Evolutionary conservation across 441 rosid species (phyloP).

Genomic region (Erodium texanum): DNA sequence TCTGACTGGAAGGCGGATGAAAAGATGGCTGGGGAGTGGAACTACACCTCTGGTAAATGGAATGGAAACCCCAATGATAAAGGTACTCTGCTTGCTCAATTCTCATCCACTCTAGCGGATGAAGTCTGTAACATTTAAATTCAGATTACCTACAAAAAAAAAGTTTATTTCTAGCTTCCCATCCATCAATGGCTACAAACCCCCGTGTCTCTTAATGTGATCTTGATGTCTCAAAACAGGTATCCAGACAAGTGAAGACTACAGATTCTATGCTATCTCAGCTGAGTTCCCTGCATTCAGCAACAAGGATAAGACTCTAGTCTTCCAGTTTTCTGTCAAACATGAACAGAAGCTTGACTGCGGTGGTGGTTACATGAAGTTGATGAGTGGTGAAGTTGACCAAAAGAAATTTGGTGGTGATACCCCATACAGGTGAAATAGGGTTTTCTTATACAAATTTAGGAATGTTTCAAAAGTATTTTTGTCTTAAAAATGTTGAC

Average conservation of each 20-base stretch:
- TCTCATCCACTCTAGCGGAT: too few relatives aligned
- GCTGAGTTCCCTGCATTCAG: conserved; percentile 83
- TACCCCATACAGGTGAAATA: conserved; percentile 64
- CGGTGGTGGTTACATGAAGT: conserved; percentile 98
- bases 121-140: too few relatives aligned
- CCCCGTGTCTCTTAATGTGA: too few relatives aligned
- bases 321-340: conserved; percentile 84
- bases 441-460: not conserved
- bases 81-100: conserved; percentile 48
- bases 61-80: conserved; percentile 52
- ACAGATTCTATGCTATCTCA: conserved; percentile 87
- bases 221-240: too few relatives aligned
- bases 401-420: conserved; percentile 91
- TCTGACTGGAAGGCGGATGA: too few relatives aligned
- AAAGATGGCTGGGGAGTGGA: too few relatives aligned
- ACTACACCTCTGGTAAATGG: too few relatives aligned
- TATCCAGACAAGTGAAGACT: conserved; percentile 83
- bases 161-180: too few relatives aligned
- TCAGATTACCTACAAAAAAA: too few relatives aligned
- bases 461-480: too few relatives aligned
- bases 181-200: too few relatives aligned
- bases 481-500: too few relatives aligned
- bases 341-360: conserved; percentile 97
- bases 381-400: conserved; percentile 65
- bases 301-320: conserved; percentile 78